Evolutionary conservation across 202 grass and related monocot species (phyloP), one percentile per base, ranked within the genome.

Genomic region (Hordeum pubiflorum): DNA sequence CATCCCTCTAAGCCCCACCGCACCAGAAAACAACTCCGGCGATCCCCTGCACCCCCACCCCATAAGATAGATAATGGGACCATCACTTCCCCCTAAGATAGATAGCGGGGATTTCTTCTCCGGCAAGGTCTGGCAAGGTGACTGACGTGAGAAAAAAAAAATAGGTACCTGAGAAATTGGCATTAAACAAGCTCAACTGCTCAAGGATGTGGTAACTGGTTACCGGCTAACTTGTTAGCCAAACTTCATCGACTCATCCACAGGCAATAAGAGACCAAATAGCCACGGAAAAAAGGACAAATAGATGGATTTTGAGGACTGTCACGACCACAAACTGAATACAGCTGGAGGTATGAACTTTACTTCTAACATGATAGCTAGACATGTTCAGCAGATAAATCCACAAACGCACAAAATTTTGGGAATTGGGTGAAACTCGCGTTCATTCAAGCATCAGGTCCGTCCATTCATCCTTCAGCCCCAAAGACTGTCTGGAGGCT

Each of bases 401-500:
- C 58, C 76, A 77, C 56, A 38, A 50, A 81, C 56, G 36, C 39
- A 2, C 44, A 74, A 55, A 55, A 7, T 20, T 43, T 39, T 26
- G 64, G 44, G 32, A 23, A 41, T 66, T 34, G 23, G 18, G 3
- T 22, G 61, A 55, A 75, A 39, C 22, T 46, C 17, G 24, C 36
- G 69, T 58, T 58, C 31, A 27, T 52, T 58, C 15, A 57, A 46
- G 4, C 15, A 64, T 46, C 26, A 72, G 46, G 46, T 50, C 46
- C 23, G 38, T 70, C 24, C 68, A 31, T 64, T 3, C 37, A 77
- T 3, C 37, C 74, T 85, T 93, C 83, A 62, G 81, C 41, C 56
- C 76, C 81, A 66, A 44, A 82, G 48, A 74, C 71, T 18, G n/a
- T 91, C 83, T 9, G 58, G 24, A 69, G 88, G 85, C 66, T 92